These are phyloP conservation scores for Aspergillus funiculosus DNA, from an alignment of 495 filamentous ascomycete genomes.

Conservation along the genomic window DNA sequence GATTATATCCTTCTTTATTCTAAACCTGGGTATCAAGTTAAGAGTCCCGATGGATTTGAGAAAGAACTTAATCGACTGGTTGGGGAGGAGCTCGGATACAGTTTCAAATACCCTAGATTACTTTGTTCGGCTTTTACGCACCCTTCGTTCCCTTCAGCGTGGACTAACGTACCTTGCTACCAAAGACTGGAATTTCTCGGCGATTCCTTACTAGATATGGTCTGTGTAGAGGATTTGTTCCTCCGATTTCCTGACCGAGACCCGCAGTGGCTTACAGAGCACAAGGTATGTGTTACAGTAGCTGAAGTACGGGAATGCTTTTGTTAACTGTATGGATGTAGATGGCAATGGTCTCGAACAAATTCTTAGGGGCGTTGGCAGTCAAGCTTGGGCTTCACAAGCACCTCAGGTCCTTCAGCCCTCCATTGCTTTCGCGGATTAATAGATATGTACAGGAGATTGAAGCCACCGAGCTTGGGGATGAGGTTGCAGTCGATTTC, in stretches of 20 bases:
- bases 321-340: conserved; percentile 23
- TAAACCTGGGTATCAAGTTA: conserved; percentile 66
- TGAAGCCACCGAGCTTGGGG: conserved; percentile 44
- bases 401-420: conserved; percentile 60
- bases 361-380: conserved; percentile 78
- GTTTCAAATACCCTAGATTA: conserved; percentile 72
- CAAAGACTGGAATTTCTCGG: conserved; percentile 92
- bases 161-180: conserved; percentile 77
- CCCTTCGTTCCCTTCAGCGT: conserved; percentile 67
- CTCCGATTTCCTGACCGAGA: conserved; percentile 68
- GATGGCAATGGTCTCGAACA: conserved; percentile 99
- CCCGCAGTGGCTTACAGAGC: conserved; percentile 96
- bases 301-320: background rate
- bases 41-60: conserved; percentile 43
- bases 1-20: conserved; percentile 71
- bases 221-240: conserved; percentile 75
- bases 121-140: conserved; percentile 84
- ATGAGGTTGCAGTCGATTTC: conserved; percentile 62
- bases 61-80: conserved; percentile 62
- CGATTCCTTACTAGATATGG: conserved; percentile 85
- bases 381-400: conserved; percentile 71
- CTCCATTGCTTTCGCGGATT: conserved; percentile 56
- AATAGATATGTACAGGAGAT: conserved; percentile 65
- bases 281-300: conserved; percentile 53
- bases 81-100: conserved; percentile 62